These are phyloP conservation scores for Cucumis melo DNA, from an alignment of 306 rosid genomes.

Conservation along the genomic window DNA sequence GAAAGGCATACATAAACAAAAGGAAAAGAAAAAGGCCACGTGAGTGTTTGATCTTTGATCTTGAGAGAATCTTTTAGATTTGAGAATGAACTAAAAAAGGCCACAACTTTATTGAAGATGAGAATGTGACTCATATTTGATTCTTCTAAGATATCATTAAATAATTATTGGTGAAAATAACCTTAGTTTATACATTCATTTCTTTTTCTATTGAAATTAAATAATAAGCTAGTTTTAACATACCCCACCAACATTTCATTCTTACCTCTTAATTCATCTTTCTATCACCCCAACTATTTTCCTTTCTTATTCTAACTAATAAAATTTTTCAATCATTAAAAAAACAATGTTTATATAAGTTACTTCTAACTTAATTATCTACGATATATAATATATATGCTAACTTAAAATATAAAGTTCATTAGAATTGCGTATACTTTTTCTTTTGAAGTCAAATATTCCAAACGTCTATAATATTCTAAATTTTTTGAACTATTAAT, in stretches of 20 bases:
- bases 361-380: too few relatives aligned
- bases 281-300: too few relatives aligned
- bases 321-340: too few relatives aligned
- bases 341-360: too few relatives aligned
- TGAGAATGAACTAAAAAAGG: background rate
- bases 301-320: too few relatives aligned
- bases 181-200: background rate
- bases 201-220: background rate
- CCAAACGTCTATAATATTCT: too few relatives aligned
- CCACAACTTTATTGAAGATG: background rate
- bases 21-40: background rate
- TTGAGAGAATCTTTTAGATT: background rate
- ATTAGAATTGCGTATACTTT: too few relatives aligned
- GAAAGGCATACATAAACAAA: background rate
- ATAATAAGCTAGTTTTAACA: background rate
- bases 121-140: slow-evolving; percentile 1
- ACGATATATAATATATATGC: too few relatives aligned
- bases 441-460: too few relatives aligned
- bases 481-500: too few relatives aligned
- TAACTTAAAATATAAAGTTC: too few relatives aligned
- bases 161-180: background rate
- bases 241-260: background rate
- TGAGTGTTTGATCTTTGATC: background rate
- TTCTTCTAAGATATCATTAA: background rate
- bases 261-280: background rate